These are phyloP conservation scores for Xanthoceras sorbifolium DNA, from an alignment of 345 rosid genomes.

Conservation along the genomic window DNA sequence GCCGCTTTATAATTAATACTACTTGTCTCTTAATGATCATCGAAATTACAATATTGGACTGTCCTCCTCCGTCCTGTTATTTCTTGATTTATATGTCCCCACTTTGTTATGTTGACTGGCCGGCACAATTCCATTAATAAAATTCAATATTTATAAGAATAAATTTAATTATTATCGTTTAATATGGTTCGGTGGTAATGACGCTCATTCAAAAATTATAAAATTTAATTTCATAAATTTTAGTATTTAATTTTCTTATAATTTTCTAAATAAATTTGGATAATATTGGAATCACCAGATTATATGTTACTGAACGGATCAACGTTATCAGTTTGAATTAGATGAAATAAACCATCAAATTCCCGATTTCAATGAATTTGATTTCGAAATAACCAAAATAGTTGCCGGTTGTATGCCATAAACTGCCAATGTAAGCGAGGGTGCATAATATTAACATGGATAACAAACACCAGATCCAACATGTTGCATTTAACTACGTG, in stretches of 20 bases:
- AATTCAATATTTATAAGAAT: neutral
- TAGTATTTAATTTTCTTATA: too few relatives aligned
- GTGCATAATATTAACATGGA: neutral
- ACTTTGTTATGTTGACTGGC: neutral
- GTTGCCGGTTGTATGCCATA: neutral
- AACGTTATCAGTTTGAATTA: too few relatives aligned
- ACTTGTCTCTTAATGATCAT: neutral
- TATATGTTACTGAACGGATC: neutral
- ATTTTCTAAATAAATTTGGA: too few relatives aligned
- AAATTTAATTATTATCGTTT: too few relatives aligned
- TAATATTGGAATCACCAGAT: too few relatives aligned
- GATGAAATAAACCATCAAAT: too few relatives aligned
- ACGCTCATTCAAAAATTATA: accelerated
- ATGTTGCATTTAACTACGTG: neutral
- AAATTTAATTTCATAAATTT: too few relatives aligned
- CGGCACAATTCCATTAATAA: neutral
- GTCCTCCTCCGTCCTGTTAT: neutral
- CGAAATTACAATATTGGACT: neutral
- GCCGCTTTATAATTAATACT: neutral
- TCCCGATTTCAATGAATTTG: neutral
- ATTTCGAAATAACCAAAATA: neutral
- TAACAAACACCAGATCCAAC: neutral
- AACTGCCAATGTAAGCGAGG: neutral
- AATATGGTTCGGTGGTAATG: too few relatives aligned
- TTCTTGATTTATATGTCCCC: neutral